These are phyloP conservation scores for Gossypium herbaceum DNA, from an alignment of 345 rosid genomes.

Conservation along the genomic window DNA sequence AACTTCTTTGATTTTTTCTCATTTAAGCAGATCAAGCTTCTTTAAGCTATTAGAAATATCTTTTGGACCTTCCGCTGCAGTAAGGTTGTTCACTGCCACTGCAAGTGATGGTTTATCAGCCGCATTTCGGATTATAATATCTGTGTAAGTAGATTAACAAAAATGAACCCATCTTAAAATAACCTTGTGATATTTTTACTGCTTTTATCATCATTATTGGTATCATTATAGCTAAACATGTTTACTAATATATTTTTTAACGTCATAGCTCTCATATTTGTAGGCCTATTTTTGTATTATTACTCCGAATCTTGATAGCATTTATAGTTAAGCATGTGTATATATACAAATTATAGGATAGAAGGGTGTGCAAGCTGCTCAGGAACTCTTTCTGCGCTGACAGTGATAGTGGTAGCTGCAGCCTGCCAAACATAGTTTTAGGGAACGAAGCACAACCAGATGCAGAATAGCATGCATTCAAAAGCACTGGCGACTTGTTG, in stretches of 20 bases:
- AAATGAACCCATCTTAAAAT: background rate
- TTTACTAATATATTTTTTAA: too few species aligned
- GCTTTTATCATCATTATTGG: background rate
- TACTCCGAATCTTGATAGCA: background rate
- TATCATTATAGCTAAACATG: background rate
- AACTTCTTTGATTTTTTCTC: slow-evolving; percentile 52
- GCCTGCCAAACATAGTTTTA: background rate
- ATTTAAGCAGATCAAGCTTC: slow-evolving; percentile 76
- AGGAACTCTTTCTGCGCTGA: background rate
- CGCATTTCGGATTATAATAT: slow-evolving; percentile 55
- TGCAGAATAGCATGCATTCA: background rate
- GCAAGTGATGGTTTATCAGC: slow-evolving; percentile 83
- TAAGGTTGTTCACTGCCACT: slow-evolving; percentile 77
- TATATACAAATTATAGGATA: background rate
- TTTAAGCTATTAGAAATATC: slow-evolving; percentile 72
- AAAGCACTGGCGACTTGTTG: background rate
- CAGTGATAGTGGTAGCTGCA: background rate
- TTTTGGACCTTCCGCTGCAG: slow-evolving; percentile 73
- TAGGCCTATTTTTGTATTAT: background rate
- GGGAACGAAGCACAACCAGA: background rate
- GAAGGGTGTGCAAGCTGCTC: background rate
- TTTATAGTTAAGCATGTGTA: background rate
- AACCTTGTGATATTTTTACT: background rate
- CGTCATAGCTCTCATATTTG: background rate
- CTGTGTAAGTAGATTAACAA: slow-evolving; percentile 25